phyloP scores from a whole-genome alignment of 305 asterid species.

The Fraxinus velutina region DNA sequence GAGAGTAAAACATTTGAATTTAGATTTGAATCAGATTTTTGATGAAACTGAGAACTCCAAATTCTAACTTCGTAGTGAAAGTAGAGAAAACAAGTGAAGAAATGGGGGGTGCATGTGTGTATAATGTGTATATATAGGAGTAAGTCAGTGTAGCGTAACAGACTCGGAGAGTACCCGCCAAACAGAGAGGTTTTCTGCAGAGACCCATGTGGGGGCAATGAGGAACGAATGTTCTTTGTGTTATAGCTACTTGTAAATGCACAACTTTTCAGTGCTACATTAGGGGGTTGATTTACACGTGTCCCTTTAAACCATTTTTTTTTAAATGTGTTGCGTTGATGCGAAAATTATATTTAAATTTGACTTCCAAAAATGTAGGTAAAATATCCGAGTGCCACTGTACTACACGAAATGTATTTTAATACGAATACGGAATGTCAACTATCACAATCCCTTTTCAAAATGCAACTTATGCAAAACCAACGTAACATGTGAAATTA shows the following conservation, averaged over 20 bases:
- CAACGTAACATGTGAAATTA: not conserved
- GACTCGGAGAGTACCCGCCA: slow-evolving; percentile 28
- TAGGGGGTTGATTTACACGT: not conserved
- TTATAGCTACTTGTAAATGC: slow-evolving; percentile 24
- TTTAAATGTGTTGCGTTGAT: not conserved
- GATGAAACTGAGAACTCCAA: slow-evolving; percentile 14
- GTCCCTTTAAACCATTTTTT: not conserved
- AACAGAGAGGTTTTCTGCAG: slow-evolving; percentile 20
- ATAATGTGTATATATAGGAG: not conserved
- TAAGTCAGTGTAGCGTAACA: slow-evolving; percentile 31
- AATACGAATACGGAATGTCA: not conserved
- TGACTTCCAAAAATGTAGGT: not conserved
- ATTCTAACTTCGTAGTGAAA: not conserved
- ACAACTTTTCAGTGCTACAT: slow-evolving; percentile 14
- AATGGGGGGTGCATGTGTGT: slow-evolving; percentile 7
- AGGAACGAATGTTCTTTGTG: slow-evolving; percentile 23
- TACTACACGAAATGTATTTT: not conserved
- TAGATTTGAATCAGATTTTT: slow-evolving; percentile 14
- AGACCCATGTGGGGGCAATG: slow-evolving; percentile 20
- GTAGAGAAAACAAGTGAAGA: slow-evolving; percentile 3
- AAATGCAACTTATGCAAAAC: not conserved
- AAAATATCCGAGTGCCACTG: not conserved
- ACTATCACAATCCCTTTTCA: not conserved
- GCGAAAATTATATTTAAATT: not conserved
- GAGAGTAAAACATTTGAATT: slow-evolving; percentile 73